Conservation (phyloP, 2,329 filamentous ascomycete genomes). For the Ceratocystis ficicola region DNA sequence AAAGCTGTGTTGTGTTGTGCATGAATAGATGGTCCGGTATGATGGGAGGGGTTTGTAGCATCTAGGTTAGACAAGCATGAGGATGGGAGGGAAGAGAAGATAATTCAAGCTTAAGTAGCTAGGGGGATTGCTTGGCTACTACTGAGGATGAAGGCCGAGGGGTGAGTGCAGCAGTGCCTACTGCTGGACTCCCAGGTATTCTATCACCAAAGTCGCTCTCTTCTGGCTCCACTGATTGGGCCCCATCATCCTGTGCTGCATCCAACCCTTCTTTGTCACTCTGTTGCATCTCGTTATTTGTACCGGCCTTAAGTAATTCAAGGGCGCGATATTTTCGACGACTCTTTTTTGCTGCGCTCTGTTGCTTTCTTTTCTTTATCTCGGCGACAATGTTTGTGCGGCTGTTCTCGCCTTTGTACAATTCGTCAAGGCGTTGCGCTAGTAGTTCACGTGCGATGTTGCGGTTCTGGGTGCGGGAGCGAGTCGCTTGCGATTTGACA, state of each 20-base stretch:
- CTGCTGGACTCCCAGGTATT: not conserved
- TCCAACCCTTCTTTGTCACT: not conserved
- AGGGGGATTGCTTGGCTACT: not conserved
- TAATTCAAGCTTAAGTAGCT: not conserved
- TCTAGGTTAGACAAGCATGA: not conserved
- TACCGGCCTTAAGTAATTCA: slow-evolving; percentile 38
- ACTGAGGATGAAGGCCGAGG: not conserved
- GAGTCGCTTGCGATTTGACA: slow-evolving; percentile 85
- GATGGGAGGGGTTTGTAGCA: not conserved
- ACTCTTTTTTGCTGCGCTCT: slow-evolving; percentile 69
- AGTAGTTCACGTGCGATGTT: slow-evolving; percentile 70
- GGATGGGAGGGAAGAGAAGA: not conserved
- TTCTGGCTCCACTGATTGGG: not conserved
- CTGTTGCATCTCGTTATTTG: not conserved
- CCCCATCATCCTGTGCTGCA: no score
- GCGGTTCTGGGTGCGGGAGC: slow-evolving; percentile 75
- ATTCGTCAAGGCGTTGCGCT: slow-evolving; percentile 60
- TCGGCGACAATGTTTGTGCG: slow-evolving; percentile 52
- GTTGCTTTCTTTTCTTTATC: slow-evolving; percentile 54
- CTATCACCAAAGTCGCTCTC: not conserved
- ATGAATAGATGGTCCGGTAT: not conserved
- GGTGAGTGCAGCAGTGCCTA: not conserved
- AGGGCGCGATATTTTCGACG: slow-evolving; percentile 61
- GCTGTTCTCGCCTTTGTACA: slow-evolving; percentile 58
- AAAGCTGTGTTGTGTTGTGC: not conserved